Evolutionary conservation across 2,329 filamentous ascomycete genomes (phyloP), one percentile per base, ranked within the genome.

Genomic region (Cytospora piceae): DNA sequence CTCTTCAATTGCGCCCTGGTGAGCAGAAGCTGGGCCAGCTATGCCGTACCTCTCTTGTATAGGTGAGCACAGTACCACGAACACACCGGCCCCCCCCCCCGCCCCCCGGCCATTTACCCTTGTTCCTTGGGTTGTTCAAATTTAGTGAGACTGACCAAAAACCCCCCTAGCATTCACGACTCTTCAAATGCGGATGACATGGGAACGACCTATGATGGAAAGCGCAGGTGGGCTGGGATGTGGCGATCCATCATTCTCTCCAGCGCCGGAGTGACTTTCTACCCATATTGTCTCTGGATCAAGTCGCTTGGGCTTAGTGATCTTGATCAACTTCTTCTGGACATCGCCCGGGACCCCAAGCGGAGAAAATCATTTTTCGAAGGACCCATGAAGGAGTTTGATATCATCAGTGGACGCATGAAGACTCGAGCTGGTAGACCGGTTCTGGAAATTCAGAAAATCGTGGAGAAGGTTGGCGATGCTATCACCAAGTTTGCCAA

Each of bases 231-330:
- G 83, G 85, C 86, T 2, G 81, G 85, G 8, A 75, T 91, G 58
- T 93, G 90, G 90, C 83, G 85, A 59, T 88, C 88, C 2, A 85
- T 92, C 69, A 84, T 90, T 65, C 78, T 87, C 9, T 92, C 90
- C 11, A 87, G 87, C 65, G 76, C 89, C 53, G 85, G 82, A 29
- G 77, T 79, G 69, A 91, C 90, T 0, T 77, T 86, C 22, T 89
- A 87, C 68, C 89, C 89, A 0, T 93, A 93, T 73, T 90, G 86
- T 71, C 81, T 85, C 46, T 91, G 90, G 75, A 84, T 92, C 63
- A 85, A 83, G 64, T 80, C 82, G 31, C 79, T 93, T 46, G 85
- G 89, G 69, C 81, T 92, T 12, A 80, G 85, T 61, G 86, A 89
- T 71, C 79, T 92, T 1, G 76, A 79, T 14, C 77, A 85, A 51